Evolutionary conservation across 495 filamentous ascomycete genomes (phyloP).

Genomic region (Penicillium bialowiezense): DNA sequence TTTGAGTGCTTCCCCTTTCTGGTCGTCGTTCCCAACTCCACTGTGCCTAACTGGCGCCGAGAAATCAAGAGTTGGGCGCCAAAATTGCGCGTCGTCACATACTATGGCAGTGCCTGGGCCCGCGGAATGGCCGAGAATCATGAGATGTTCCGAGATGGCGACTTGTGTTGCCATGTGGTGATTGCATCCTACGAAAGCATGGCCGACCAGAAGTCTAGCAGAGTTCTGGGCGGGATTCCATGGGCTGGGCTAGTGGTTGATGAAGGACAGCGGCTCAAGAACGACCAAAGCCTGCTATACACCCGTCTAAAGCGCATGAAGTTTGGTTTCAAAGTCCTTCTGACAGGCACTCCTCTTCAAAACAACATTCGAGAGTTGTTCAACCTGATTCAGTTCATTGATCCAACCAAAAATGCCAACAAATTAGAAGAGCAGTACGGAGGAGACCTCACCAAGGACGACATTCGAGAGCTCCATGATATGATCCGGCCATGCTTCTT

Average conservation of each 20-base stretch:
- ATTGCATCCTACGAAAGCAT: constrained; percentile 93
- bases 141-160: constrained; percentile 74
- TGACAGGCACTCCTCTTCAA: constrained; percentile 90
- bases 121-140: constrained; percentile 69
- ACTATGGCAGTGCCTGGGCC: constrained; percentile 71
- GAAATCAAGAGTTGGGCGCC: constrained; percentile 96
- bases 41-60: constrained; percentile 93
- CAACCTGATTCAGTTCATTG: constrained; percentile 91
- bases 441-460: constrained; percentile 69
- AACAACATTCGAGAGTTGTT: constrained; percentile 95
- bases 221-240: constrained; percentile 61
- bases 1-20: constrained; percentile 90
- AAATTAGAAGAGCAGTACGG: constrained; percentile 71
- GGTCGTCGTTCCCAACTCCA: constrained; percentile 89
- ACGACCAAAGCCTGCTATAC: constrained; percentile 82
- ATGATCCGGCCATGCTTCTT: constrained; percentile 82
- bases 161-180: constrained; percentile 82
- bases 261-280: constrained; percentile 95
- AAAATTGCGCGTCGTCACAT: constrained; percentile 79
- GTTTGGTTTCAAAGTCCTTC: constrained; percentile 73
- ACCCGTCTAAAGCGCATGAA: constrained; percentile 65
- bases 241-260: constrained; percentile 94
- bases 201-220: constrained; percentile 63
- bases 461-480: constrained; percentile 74
- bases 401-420: constrained; percentile 65